A percentile compares a stretch with the other conserved stretches of the same genome.
Evolutionary conservation across 1,139 yeast genomes (phyloP).

Genomic region (Pichia norvegensis): DNA sequence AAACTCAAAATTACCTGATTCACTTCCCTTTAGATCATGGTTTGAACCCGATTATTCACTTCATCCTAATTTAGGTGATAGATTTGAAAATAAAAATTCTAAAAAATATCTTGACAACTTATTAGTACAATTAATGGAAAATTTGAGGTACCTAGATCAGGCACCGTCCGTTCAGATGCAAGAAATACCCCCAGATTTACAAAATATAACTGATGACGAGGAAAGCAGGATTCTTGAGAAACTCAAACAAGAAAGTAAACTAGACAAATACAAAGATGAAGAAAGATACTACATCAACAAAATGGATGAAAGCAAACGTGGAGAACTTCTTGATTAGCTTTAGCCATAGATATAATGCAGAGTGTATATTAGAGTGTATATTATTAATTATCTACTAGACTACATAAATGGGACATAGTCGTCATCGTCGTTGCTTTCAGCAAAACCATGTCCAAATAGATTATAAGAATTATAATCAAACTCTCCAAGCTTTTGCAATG

Average conservation of each 20-base stretch:
- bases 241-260: slow-evolving; percentile 40
- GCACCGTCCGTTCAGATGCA: slow-evolving; percentile 96
- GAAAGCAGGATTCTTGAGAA: slow-evolving; percentile 39
- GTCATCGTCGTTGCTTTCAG: slow-evolving; percentile 23
- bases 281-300: slow-evolving; percentile 33
- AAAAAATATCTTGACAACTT: slow-evolving; percentile 79
- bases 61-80: slow-evolving; percentile 84
- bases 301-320: slow-evolving; percentile 32
- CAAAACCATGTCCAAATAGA: slow-evolving; percentile 15
- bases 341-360: not conserved
- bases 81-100: slow-evolving; percentile 80
- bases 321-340: slow-evolving; percentile 27
- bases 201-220: slow-evolving; percentile 61
- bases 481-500: slow-evolving; percentile 40
- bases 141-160: slow-evolving; percentile 70
- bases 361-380: not conserved
- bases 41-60: slow-evolving; percentile 89
- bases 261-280: slow-evolving; percentile 34
- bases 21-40: slow-evolving; percentile 75
- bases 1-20: slow-evolving; percentile 68
- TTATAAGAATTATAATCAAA: slow-evolving; percentile 34
- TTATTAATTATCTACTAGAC: not conserved
- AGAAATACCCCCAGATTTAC: slow-evolving; percentile 78
- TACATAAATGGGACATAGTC: slow-evolving; percentile 28
- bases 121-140: slow-evolving; percentile 69